These are phyloP conservation scores for Endocalyx cinctus DNA, from an alignment of 2,329 filamentous ascomycete genomes.

Conservation along the genomic window DNA sequence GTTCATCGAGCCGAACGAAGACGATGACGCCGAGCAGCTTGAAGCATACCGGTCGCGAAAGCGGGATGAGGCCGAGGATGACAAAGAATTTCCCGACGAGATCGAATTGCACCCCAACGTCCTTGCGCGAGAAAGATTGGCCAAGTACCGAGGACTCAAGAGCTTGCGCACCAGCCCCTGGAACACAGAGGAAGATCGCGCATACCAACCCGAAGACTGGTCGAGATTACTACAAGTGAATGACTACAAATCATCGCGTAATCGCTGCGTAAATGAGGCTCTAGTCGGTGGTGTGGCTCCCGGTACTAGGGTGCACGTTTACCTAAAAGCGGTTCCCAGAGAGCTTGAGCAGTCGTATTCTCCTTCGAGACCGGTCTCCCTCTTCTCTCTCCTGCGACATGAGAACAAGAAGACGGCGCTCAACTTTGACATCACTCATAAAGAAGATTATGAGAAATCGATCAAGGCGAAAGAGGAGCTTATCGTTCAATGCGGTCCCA, in stretches of 20 bases:
- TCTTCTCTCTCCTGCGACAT: conserved; percentile 86
- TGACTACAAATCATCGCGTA: conserved; percentile 85
- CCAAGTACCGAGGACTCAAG: conserved; percentile 87
- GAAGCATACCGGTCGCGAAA: conserved; percentile 76
- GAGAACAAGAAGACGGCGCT: conserved; percentile 90
- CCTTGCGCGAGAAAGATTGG: conserved; percentile 76
- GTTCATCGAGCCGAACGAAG: conserved; percentile 82
- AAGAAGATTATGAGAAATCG: conserved; percentile 67
- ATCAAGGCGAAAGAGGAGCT: conserved; percentile 91
- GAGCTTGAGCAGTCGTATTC: conserved; percentile 43
- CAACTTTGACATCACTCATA: conserved; percentile 86
- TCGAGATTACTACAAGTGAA: conserved; percentile 75
- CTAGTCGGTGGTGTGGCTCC: conserved; percentile 81
- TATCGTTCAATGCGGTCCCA: conserved; percentile 84
- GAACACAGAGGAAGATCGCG: conserved; percentile 82
- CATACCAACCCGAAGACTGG: conserved; percentile 89
- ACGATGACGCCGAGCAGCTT: conserved; percentile 70
- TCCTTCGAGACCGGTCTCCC: conserved; percentile 57
- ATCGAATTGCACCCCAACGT: conserved; percentile 90
- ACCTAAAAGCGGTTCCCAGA: conserved; percentile 55
- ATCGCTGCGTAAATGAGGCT: conserved; percentile 72
- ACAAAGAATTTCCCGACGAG: conserved; percentile 94
- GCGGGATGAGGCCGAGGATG: conserved; percentile 77
- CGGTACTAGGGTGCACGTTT: conserved; percentile 77
- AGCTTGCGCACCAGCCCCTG: conserved; percentile 82